A percentile compares a stretch with the other conserved stretches of the same genome.
Conservation (phyloP, 257 asterid genomes). For the Thymus quinquecostatus region DNA sequence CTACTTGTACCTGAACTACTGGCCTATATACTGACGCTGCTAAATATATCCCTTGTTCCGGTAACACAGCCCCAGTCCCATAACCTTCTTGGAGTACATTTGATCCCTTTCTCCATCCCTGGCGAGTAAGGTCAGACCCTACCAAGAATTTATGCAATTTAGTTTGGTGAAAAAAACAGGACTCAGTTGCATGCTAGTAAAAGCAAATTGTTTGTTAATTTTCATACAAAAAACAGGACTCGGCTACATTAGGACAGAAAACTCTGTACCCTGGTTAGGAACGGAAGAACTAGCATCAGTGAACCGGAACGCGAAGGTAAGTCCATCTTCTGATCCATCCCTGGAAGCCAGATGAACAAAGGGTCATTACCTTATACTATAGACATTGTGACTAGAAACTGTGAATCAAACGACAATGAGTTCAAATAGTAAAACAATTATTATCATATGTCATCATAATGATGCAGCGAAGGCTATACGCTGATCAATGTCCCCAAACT, state of each 20-base stretch:
- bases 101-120: conserved; percentile 91
- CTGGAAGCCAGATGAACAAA: conserved; percentile 50
- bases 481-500: conserved; percentile 13
- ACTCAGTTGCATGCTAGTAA: background rate
- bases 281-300: conserved; percentile 79
- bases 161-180: background rate
- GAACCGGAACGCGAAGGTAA: conserved; percentile 94
- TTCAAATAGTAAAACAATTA: conserved; percentile 25
- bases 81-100: conserved; percentile 96
- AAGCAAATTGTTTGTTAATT: too few relatives aligned
- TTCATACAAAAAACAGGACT: too few relatives aligned
- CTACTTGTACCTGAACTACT: conserved; percentile 77
- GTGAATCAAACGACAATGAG: conserved; percentile 12
- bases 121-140: conserved; percentile 79
- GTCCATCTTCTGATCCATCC: conserved; percentile 94
- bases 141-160: conserved; percentile 29
- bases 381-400: conserved; percentile 24
- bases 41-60: conserved; percentile 96
- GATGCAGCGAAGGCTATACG: background rate
- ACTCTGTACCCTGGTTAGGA: conserved; percentile 79
- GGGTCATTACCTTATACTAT: conserved; percentile 29
- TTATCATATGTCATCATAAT: conserved; percentile 17
- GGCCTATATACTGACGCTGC: conserved; percentile 98
- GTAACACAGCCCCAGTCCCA: conserved; percentile 88
- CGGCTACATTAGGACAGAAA: conserved; percentile 21